Evolutionary conservation across 164 flowering plant genomes (phyloP).

Genomic region (Piper longum): DNA sequence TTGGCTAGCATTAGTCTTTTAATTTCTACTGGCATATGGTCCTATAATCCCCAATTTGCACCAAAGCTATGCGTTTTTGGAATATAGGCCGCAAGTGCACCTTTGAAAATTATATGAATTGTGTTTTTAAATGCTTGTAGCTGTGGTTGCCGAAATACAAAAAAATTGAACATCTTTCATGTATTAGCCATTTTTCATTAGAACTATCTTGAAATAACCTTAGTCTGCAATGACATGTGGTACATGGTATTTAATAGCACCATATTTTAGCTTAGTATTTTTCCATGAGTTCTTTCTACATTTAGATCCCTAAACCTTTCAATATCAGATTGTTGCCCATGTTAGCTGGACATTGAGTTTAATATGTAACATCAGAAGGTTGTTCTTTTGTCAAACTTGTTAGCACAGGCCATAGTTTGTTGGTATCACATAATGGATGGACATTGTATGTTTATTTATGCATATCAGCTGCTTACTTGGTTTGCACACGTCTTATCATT

Average conservation of each 20-base stretch:
- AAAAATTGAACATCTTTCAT: too few species aligned
- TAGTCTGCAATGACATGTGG: neutral
- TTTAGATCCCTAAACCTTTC: neutral
- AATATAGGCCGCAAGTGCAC: too few species aligned
- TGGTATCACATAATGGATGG: too few species aligned
- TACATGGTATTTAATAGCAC: too few species aligned
- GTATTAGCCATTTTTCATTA: too few species aligned
- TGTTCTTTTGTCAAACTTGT: too few species aligned
- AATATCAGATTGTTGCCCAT: neutral
- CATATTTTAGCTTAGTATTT: neutral
- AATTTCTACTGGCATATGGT: neutral
- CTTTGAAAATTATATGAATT: too few species aligned
- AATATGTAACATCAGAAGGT: neutral
- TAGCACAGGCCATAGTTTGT: too few species aligned
- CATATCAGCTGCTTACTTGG: too few species aligned
- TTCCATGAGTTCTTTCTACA: neutral
- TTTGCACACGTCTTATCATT: neutral
- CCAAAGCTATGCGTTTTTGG: neutral
- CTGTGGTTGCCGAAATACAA: too few species aligned
- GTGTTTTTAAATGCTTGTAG: too few species aligned
- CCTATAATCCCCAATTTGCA: neutral
- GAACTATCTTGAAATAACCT: neutral
- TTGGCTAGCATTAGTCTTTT: neutral
- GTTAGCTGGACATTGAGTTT: neutral
- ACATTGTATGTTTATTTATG: too few species aligned